phyloP scores from a whole-genome alignment of 192 early-diverging fungal species.

The Geranomyces variabilis region DNA sequence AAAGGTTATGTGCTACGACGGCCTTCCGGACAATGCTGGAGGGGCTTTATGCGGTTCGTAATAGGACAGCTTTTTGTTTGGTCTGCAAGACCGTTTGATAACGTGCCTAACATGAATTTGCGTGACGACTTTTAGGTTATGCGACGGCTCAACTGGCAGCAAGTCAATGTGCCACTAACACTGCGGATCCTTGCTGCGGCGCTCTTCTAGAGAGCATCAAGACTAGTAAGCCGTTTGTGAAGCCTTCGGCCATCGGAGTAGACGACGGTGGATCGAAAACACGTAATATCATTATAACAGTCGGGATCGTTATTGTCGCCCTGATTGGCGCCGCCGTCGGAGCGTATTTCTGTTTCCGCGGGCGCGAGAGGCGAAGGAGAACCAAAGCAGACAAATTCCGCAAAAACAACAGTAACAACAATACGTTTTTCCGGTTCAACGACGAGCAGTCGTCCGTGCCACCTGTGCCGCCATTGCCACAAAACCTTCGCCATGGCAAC shows the following conservation, averaged over 20 bases:
- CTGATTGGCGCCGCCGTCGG: neutral
- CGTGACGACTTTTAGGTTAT: constrained; percentile 9
- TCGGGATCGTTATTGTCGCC: neutral
- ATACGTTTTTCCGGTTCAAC: neutral
- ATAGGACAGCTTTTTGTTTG: too few species aligned
- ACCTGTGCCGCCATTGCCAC: neutral
- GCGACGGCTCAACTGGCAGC: neutral
- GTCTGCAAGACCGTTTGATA: too few species aligned
- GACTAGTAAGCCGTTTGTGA: constrained; percentile 1
- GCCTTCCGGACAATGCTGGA: neutral
- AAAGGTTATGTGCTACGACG: neutral
- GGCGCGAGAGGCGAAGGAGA: neutral
- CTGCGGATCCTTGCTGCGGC: constrained; percentile 12
- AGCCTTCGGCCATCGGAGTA: neutral
- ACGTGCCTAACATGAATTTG: too few species aligned
- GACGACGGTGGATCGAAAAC: neutral
- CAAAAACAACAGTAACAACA: neutral
- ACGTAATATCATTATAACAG: neutral
- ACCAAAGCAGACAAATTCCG: neutral
- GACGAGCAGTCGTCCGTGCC: neutral
- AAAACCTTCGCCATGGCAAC: neutral
- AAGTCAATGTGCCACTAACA: constrained; percentile 5
- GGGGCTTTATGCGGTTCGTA: too few species aligned
- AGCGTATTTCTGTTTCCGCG: neutral
- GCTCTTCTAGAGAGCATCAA: neutral